These are phyloP conservation scores for Phallus indusiatus DNA, from an alignment of 768 basidiomycete genomes.

Conservation along the genomic window DNA sequence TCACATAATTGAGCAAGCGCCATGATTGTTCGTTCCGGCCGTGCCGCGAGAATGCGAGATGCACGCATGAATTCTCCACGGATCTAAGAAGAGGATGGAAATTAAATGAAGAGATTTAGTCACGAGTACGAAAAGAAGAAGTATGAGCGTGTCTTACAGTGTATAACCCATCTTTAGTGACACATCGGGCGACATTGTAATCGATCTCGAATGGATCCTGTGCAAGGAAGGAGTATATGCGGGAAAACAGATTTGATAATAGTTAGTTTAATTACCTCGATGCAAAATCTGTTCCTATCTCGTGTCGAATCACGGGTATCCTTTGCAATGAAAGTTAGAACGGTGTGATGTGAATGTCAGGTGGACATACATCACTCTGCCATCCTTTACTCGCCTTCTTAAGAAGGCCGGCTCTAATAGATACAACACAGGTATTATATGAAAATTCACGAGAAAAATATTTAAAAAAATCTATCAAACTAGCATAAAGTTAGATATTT, in stretches of 20 bases:
- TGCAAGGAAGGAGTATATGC: constrained; percentile 1
- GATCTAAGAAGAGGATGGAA: constrained; percentile 43
- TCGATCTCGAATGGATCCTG: constrained; percentile 96
- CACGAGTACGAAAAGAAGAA: not conserved
- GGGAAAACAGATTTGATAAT: not conserved
- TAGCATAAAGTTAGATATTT: constrained; percentile 23
- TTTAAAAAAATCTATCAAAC: constrained; percentile 95
- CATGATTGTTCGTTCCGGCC: constrained; percentile 71
- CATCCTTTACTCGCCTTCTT: constrained; percentile 92
- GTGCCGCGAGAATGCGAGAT: constrained; percentile 67
- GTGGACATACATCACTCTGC: constrained; percentile 74
- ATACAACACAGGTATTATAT: constrained; percentile 86
- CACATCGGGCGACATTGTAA: constrained; percentile 94
- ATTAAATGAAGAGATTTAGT: constrained; percentile 8
- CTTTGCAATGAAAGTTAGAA: constrained; percentile 16
- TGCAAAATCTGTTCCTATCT: constrained; percentile 91
- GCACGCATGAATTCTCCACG: constrained; percentile 99
- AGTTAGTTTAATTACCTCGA: constrained; percentile 55
- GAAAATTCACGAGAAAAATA: constrained; percentile 91
- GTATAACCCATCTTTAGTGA: constrained; percentile 93
- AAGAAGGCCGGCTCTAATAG: constrained; percentile 79
- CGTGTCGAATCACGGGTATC: constrained; percentile 44
- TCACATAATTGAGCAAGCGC: constrained; percentile 87
- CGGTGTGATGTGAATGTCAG: constrained; percentile 24
- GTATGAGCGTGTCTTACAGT: constrained; percentile 44